Conservation (phyloP, 192 early-diverging fungal species). For the Coemansia sp. region DNA sequence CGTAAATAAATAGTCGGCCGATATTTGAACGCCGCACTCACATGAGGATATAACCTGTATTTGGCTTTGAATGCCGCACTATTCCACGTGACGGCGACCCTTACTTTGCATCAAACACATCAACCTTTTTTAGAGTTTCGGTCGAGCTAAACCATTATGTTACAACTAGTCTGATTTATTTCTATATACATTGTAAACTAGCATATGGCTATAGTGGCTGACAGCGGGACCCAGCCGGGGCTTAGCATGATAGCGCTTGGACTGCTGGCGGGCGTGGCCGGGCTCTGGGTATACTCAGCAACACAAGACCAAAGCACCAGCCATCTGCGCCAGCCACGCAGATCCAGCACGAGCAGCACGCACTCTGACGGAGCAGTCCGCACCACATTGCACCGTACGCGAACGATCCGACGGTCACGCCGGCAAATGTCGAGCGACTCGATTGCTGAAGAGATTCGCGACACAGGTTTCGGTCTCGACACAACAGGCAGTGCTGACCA, state of each 20-base stretch:
- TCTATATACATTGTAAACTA: not conserved
- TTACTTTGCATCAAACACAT: not conserved
- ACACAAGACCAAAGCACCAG: conserved; percentile 3
- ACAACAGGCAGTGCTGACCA: not conserved
- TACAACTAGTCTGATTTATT: not conserved
- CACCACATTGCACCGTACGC: conserved; percentile 26
- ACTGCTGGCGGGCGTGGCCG: conserved; percentile 37
- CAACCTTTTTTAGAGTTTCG: not conserved
- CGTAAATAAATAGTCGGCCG: conserved; percentile 2
- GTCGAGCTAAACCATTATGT: too few relatives aligned
- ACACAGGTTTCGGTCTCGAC: conserved; percentile 6
- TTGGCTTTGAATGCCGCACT: not conserved
- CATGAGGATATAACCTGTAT: not conserved
- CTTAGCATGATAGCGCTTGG: conserved; percentile 42
- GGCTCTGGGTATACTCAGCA: conserved; percentile 43
- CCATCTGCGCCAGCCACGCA: conserved; percentile 1
- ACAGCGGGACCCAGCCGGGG: conserved; percentile 20
- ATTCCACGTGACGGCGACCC: not conserved
- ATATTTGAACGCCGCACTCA: not conserved
- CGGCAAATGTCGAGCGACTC: conserved; percentile 18
- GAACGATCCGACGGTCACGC: conserved; percentile 43
- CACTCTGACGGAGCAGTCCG: not conserved
- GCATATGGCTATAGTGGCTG: conserved; percentile 2
- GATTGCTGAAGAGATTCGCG: conserved; percentile 16
- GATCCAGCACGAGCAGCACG: not conserved